Base-by-base conservation (phyloP, 306 rosid species). In the Quercus alba region DNA sequence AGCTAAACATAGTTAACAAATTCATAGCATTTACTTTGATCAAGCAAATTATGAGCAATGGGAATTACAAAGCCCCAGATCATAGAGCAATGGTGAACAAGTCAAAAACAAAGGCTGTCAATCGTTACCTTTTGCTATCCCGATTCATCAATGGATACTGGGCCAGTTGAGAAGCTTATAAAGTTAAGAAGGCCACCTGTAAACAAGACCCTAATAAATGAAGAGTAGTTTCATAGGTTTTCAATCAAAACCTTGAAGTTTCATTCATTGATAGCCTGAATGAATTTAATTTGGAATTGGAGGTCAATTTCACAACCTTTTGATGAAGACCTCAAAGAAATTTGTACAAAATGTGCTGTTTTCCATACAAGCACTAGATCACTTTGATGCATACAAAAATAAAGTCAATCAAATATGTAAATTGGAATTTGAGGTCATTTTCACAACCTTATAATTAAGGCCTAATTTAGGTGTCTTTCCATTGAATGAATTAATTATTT, bases 51-150 rank as follows among this genome's bases (percentile, higher is more conserved):
- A 78, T 85, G 74, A 87, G 85, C 79, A 87, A 87, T 61, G 88
- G 91, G 33, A 82, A 71, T 38, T 87, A 87, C 86, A 85, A 85
- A 78, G 87, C 91, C 0, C 88, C 90, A 19, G 84, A 79, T 67
- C 90, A 87, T 57, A 82, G 90, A 75, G 90, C 88, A 33, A 57
- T 84, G 23, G 90, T 82, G 12, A 87, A 87, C 52, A 85, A 80
- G 18, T 5, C 23, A 23, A 72, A 80, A 82, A 76, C 84, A 85
- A 58, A 85, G 88, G 64, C 58, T 80, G 23, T 80, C 88, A 55
- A 46, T 82, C 18, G 85, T 67, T 63, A 82, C 91, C 78, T 87
- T 85, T 74, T 85, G 85, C 75, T 80, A 64, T 78, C 85, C 91
- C 46, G 26, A 49, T 68, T 62, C 87, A 54, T 57, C 55, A 13